These are phyloP conservation scores for Centrapalus pauciflorus DNA, from an alignment of 129 eudicot species.

Conservation along the genomic window DNA sequence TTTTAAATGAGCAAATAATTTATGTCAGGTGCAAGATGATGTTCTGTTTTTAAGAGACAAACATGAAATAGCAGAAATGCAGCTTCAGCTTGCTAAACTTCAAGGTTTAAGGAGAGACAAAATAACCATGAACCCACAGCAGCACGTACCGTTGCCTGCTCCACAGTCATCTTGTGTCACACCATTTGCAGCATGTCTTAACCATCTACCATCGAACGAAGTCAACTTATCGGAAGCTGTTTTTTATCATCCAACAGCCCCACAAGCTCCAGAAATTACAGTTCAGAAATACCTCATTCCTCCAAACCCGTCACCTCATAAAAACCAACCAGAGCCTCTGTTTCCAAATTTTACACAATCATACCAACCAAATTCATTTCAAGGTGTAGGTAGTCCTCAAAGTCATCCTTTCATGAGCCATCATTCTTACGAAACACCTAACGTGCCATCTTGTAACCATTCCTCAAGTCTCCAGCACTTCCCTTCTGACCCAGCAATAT, in stretches of 20 bases:
- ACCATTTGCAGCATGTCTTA: not conserved
- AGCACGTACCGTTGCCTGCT: not conserved
- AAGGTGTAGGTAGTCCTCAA: slow-evolving; percentile 7
- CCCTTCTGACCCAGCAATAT: slow-evolving; percentile 2
- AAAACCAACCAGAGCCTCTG: not conserved
- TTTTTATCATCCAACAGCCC: slow-evolving; percentile 7
- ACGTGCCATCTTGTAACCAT: not conserved
- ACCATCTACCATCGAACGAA: not conserved
- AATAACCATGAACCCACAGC: not conserved
- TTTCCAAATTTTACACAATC: slow-evolving; percentile 23
- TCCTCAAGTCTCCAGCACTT: not conserved
- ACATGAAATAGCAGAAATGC: slow-evolving; percentile 30
- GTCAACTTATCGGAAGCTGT: slow-evolving; percentile 6
- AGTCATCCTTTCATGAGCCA: slow-evolving; percentile 7
- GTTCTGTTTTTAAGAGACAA: slow-evolving; percentile 30
- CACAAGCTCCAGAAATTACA: slow-evolving; percentile 8
- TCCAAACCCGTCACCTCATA: not conserved
- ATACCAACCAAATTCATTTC: not conserved
- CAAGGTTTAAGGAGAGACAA: slow-evolving; percentile 14
- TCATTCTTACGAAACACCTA: not conserved
- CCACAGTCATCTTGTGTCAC: slow-evolving; percentile 7
- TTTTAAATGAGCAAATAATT: not conserved
- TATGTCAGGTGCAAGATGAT: slow-evolving; percentile 35
- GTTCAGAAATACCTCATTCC: slow-evolving; percentile 7
- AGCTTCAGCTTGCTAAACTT: slow-evolving; percentile 28